These are phyloP conservation scores for Candida michaelii DNA, from an alignment of 805 yeast species.

Conservation along the genomic window DNA sequence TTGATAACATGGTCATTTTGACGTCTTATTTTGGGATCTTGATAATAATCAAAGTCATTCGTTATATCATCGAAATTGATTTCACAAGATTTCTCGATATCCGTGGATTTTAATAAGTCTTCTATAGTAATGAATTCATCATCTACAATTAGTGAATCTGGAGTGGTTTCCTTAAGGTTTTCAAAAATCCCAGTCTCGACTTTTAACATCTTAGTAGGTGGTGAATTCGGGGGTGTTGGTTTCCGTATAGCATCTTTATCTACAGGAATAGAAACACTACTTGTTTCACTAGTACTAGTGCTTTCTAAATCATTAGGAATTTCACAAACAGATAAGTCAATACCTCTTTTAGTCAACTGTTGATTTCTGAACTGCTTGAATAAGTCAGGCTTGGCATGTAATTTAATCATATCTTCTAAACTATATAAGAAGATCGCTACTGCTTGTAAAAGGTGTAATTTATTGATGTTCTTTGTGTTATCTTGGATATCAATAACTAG, in stretches of 20 bases:
- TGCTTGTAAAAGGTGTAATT: constrained; percentile 36
- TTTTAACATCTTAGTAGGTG: constrained; percentile 19
- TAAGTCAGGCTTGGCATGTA: constrained; percentile 25
- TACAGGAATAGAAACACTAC: not conserved
- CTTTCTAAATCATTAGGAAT: not conserved
- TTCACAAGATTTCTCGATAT: constrained; percentile 8
- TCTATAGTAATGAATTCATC: constrained; percentile 13
- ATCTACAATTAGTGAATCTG: constrained; percentile 16
- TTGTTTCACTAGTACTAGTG: not conserved
- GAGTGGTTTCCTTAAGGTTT: constrained; percentile 19
- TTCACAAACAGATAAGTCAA: not conserved
- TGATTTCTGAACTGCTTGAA: constrained; percentile 24
- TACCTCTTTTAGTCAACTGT: constrained; percentile 21
- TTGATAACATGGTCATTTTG: constrained; percentile 32
- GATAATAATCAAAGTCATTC: constrained; percentile 13
- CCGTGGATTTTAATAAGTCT: constrained; percentile 11
- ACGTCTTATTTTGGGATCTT: constrained; percentile 10
- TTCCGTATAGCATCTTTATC: not conserved
- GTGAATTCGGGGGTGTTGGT: constrained; percentile 21
- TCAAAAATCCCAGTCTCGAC: not conserved
- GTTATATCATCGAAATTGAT: constrained; percentile 15
- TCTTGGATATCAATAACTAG: constrained; percentile 33
- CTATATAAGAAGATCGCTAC: constrained; percentile 28
- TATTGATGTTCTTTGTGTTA: constrained; percentile 32
- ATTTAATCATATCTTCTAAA: constrained; percentile 31